Conservation (phyloP, 2,329 filamentous ascomycete genomes). For the Xylariaceae sp. region DNA sequence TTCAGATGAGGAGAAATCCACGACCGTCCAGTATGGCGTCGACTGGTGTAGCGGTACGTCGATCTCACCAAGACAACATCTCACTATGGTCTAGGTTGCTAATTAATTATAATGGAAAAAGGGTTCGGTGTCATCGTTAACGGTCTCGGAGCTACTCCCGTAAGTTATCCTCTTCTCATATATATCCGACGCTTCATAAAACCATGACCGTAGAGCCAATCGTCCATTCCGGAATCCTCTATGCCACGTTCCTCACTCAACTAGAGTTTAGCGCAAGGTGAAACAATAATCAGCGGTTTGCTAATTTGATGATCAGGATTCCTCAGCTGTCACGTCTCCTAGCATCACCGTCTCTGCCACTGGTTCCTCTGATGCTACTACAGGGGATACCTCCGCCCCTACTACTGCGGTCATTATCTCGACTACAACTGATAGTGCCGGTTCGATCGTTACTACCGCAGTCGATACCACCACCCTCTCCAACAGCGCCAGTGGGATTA, state of each 20-base stretch:
- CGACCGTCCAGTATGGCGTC: constrained; percentile 39
- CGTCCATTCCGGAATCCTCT: too few relatives aligned
- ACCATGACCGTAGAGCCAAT: background rate
- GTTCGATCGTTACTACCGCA: constrained; percentile 25
- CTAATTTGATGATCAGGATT: constrained; percentile 22
- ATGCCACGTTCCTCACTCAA: too few relatives aligned
- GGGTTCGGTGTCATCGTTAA: constrained; percentile 34
- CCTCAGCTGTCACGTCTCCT: constrained; percentile 15
- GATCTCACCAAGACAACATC: background rate
- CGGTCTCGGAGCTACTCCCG: constrained; percentile 25
- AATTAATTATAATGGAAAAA: constrained; percentile 26
- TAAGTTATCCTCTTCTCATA: constrained; percentile 11
- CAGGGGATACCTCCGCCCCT: constrained; percentile 18
- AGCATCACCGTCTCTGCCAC: constrained; percentile 29
- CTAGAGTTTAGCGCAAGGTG: background rate
- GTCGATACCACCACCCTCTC: constrained; percentile 26
- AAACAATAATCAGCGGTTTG: background rate
- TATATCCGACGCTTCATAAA: too few relatives aligned
- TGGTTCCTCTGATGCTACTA: constrained; percentile 4
- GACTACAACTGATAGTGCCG: constrained; percentile 31
- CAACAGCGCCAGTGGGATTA: constrained; percentile 18
- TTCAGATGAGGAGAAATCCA: constrained; percentile 23
- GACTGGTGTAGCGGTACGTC: constrained; percentile 41
- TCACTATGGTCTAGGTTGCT: constrained; percentile 4
- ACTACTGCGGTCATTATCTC: constrained; percentile 24